These are phyloP conservation scores for Earliella scabrosa DNA, from an alignment of 1,284 basidiomycete species.

Conservation along the genomic window DNA sequence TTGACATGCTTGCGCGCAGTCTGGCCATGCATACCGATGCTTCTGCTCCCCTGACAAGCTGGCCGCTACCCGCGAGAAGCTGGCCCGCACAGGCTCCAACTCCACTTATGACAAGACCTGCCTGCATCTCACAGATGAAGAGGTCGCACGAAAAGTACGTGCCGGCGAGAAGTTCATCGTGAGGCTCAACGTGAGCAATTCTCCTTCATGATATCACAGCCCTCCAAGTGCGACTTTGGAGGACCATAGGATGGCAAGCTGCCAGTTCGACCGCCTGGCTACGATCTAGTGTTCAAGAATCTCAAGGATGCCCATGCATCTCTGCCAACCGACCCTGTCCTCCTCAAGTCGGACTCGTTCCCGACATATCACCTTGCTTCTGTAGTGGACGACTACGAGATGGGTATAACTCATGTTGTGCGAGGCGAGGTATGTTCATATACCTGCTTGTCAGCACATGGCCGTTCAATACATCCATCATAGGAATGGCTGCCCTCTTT, in stretches of 20 bases:
- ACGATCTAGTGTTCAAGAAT: conserved; percentile 80
- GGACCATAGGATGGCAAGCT: conserved; percentile 54
- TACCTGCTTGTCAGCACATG: not conserved
- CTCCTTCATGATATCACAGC: not conserved
- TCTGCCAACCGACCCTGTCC: conserved; percentile 87
- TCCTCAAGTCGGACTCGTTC: conserved; percentile 91
- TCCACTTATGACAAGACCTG: conserved; percentile 87
- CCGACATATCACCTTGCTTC: conserved; percentile 98
- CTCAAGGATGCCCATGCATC: conserved; percentile 78
- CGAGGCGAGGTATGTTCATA: conserved; percentile 79
- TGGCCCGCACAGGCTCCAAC: conserved; percentile 74
- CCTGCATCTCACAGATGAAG: conserved; percentile 84
- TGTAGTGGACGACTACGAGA: conserved; percentile 94
- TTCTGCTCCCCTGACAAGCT: conserved; percentile 85
- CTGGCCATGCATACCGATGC: conserved; percentile 91
- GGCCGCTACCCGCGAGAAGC: conserved; percentile 63
- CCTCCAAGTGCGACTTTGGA: not conserved
- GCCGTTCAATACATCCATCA: not conserved
- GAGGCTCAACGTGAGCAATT: conserved; percentile 77
- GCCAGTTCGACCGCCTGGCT: conserved; percentile 48
- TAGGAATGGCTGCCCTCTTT: conserved; percentile 97
- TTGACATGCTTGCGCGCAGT: conserved; percentile 45
- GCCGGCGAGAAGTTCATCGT: conserved; percentile 83
- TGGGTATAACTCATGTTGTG: conserved; percentile 95
- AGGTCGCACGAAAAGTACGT: conserved; percentile 73